phyloP scores from a whole-genome alignment of 805 yeast genomes.

The Scheffersomyces ergatensis region DNA sequence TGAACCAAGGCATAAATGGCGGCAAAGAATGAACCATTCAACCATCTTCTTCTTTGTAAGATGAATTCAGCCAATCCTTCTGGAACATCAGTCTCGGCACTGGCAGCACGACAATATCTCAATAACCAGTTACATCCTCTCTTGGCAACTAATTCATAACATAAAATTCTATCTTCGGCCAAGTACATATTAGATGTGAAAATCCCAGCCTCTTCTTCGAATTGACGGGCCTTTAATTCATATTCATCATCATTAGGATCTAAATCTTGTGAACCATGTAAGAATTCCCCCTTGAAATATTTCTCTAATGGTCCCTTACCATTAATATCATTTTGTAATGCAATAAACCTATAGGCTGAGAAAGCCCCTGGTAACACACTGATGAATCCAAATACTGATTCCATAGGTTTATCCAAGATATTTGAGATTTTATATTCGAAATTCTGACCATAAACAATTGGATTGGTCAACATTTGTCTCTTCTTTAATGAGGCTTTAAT shows the following conservation, averaged over 20 bases:
- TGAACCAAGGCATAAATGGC: slow-evolving; percentile 56
- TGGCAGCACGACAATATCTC: slow-evolving; percentile 59
- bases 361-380: slow-evolving; percentile 69
- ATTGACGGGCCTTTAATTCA: slow-evolving; percentile 31
- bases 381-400: slow-evolving; percentile 62
- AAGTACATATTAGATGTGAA: slow-evolving; percentile 68
- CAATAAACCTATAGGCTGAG: slow-evolving; percentile 60
- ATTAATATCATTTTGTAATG: slow-evolving; percentile 52
- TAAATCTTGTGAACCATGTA: slow-evolving; percentile 54
- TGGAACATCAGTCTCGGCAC: slow-evolving; percentile 71
- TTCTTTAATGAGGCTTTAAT: slow-evolving; percentile 56
- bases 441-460: slow-evolving; percentile 63
- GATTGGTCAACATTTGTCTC: slow-evolving; percentile 50
- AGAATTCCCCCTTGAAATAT: slow-evolving; percentile 64
- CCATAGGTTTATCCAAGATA: slow-evolving; percentile 65
- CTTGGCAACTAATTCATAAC: slow-evolving; percentile 64
- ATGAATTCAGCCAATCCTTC: slow-evolving; percentile 60
- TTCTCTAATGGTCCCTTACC: slow-evolving; percentile 62
- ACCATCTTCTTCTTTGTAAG: slow-evolving; percentile 66
- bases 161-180: slow-evolving; percentile 68
- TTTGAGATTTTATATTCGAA: slow-evolving; percentile 68
- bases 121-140: slow-evolving; percentile 57
- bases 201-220: slow-evolving; percentile 48
- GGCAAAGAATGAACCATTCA: slow-evolving; percentile 69
- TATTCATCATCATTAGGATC: slow-evolving; percentile 57